Percentiles rank a stretch among this genome's conserved stretches.
These are phyloP conservation scores for Aspergillus nanangensis DNA, from an alignment of 495 filamentous ascomycete species.

Conservation along the genomic window DNA sequence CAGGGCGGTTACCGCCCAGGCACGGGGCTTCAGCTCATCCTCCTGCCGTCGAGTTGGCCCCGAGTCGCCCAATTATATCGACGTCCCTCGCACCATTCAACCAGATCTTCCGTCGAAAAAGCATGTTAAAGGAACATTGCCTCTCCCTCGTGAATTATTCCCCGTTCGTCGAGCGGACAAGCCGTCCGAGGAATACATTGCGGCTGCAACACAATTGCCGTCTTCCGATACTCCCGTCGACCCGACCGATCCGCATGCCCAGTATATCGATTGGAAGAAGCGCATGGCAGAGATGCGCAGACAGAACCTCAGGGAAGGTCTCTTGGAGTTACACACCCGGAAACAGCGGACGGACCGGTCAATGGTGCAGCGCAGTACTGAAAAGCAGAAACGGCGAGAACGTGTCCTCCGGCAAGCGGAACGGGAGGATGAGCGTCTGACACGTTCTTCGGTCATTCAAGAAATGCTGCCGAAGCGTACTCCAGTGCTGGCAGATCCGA, in stretches of 20 bases:
- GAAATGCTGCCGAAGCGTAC: conserved; percentile 36
- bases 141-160: conserved; percentile 65
- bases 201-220: conserved; percentile 35
- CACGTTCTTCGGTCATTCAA: conserved; percentile 44
- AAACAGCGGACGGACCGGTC: conserved; percentile 41
- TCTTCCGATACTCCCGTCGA: conserved; percentile 22
- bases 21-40: conserved; percentile 40
- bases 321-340: conserved; percentile 52
- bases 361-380: conserved; percentile 29
- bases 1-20: conserved; percentile 40
- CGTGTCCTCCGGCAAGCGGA: conserved; percentile 44
- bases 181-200: conserved; percentile 49
- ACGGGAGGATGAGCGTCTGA: conserved; percentile 59
- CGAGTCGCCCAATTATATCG: conserved; percentile 70
- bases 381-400: conserved; percentile 39
- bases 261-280: conserved; percentile 58
- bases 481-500: conserved; percentile 40
- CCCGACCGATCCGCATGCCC: conserved; percentile 33
- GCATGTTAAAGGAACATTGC: conserved; percentile 65
- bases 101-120: conserved; percentile 39
- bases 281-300: conserved; percentile 56
- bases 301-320: conserved; percentile 59
- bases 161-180: conserved; percentile 44
- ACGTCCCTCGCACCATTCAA: conserved; percentile 54
- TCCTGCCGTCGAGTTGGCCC: conserved; percentile 45